Evolutionary conservation across 352 stramenopile species (phyloP), one percentile per base, ranked within the genome.

Genomic region (Pythium aquatile): DNA sequence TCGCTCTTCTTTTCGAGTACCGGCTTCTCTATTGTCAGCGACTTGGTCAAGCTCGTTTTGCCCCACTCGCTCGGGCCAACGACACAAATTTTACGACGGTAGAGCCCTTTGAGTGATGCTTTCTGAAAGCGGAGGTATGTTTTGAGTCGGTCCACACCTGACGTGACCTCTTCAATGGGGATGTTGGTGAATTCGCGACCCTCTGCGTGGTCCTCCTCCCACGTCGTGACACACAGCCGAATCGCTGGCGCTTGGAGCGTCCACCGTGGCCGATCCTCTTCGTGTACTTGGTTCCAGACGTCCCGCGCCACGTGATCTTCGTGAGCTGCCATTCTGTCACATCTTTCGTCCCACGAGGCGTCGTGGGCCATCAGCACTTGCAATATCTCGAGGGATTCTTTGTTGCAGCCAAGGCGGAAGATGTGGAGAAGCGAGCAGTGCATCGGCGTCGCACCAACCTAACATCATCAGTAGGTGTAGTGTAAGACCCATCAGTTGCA

Each of bases 1-100:
- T 60, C n/a, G 42, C 74, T 56, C 13, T 55, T 42, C 10, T 42
- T n/a, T 39, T 73, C 67, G 5, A 75, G 51, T 1, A 26, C 42
- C 16, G 59, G 29, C 11, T 30, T 35, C 10, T 54, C 35, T 11
- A n/a, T 44, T 5, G 28, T 72, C n/a, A 77, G 55, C 28, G 48
- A 68, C 47, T 77, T 75, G 57, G 74, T 66, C 35, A 77, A 54
- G 26, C 70, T 77, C 0, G 70, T 77, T 35, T 73, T 76, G 8
- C 69, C 66, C 61, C 61, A 70, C 8, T 48, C n/a, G 37, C 61
- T 73, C 1, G 65, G 58, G 9, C 69, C 69, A 13, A 75, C 60
- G 5, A 75, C 53, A 26, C 69, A 73, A 0, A 75, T 51, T 26
- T 75, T 75, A 5, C 26, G 55, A 13, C 65, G 69, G 6, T 33